Conservation (phyloP, 306 rosid genomes). For the Phaseolus lunatus region DNA sequence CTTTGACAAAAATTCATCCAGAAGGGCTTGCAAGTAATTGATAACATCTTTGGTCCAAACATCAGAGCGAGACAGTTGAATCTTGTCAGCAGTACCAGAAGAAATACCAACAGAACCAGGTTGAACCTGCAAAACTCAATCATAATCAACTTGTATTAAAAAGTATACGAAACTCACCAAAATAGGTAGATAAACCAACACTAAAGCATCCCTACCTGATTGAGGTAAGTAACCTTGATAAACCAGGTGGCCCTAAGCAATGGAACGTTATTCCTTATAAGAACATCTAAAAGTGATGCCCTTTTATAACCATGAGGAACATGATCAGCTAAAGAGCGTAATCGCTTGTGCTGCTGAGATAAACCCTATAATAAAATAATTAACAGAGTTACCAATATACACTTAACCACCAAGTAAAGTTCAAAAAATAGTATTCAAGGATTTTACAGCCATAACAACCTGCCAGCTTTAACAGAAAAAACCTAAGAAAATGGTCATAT, state of each 20-base stretch:
- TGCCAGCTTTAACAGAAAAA: conserved; percentile 1
- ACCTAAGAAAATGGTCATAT: conserved; percentile 21
- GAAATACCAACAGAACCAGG: conserved; percentile 68
- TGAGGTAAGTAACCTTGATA: conserved; percentile 85
- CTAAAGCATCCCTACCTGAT: conserved; percentile 65
- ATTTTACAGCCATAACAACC: conserved; percentile 35
- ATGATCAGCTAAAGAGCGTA: conserved; percentile 77
- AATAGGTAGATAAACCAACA: not conserved
- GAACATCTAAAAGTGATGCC: conserved; percentile 79
- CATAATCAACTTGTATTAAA: conserved; percentile 23
- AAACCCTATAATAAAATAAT: conserved; percentile 65
- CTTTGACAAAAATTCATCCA: conserved; percentile 80
- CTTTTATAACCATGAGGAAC: conserved; percentile 74
- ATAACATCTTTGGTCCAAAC: conserved; percentile 90
- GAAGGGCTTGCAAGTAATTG: conserved; percentile 81
- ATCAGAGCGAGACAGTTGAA: conserved; percentile 78
- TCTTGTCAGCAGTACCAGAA: conserved; percentile 73
- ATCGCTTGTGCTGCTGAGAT: conserved; percentile 86
- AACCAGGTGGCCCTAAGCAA: conserved; percentile 94
- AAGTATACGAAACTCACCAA: too few relatives aligned
- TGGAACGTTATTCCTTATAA: conserved; percentile 89
- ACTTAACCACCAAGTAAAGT: conserved; percentile 18
- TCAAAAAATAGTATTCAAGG: not conserved
- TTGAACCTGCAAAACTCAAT: conserved; percentile 63
- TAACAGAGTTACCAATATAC: not conserved